Evolutionary conservation across 805 yeast genomes (phyloP), one percentile per base, ranked within the genome.

Genomic region (Kuraishia floccosa): DNA sequence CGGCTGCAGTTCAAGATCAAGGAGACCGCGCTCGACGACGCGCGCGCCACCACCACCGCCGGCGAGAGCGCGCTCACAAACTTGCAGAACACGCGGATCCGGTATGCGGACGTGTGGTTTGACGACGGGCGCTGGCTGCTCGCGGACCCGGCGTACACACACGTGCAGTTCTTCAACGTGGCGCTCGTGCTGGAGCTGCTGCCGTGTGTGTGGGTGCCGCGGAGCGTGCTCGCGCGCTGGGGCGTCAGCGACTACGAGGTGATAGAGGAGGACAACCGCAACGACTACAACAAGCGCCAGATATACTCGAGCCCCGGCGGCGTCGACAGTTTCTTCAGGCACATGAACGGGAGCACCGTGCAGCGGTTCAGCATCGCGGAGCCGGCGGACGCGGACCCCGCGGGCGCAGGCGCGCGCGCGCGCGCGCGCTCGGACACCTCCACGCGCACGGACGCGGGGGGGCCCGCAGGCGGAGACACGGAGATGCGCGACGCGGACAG

Each of bases 181-280:
- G 24, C 13, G 6, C 27, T 52, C 14, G 49, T 43, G 10, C 31
- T 54, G 13, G 60, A 54, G 30, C 17, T 50, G 8, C 40, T 48
- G 30, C 58, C 58, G 2, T 43, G 40, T 15, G 38, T 54, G 10
- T 54, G 58, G 58, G 38, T 54, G 4, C 57, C 58, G 0, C 42
- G 48, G 24, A 57, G 50, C 35, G 22, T 48, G 14, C 27, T 50
- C 14, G 23, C 40, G 18, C 46, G 45, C 16, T 26, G 44, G 11
- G 39, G 39, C n/a, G 27, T 47, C 4, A 29, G 32, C n/a, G 39
- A 41, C 8, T 47, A 44, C 34, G 52, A 46, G 21, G 34, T 46
- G 11, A 38, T 48, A 3, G 38, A 43, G 7, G 39, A 43, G 13
- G 44, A 40, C 5, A 49, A 48, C 36, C 40, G 28, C 23, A 34